phyloP scores from a whole-genome alignment of 345 rosid species.

The Psidium guajava region DNA sequence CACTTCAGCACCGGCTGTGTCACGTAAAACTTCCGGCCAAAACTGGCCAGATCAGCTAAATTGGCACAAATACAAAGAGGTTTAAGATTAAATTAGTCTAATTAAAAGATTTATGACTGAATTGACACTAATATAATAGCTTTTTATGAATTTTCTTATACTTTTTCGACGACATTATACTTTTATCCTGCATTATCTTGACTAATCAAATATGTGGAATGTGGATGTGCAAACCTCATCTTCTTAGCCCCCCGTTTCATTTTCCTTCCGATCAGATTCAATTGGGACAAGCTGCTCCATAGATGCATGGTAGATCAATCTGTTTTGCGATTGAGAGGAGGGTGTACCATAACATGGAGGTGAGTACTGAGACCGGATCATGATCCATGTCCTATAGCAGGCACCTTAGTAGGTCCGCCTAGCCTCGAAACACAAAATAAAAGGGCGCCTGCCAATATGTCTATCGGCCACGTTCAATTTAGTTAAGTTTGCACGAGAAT shows the following conservation, averaged over 20 bases:
- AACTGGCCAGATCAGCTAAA: too few relatives aligned
- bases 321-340: neutral
- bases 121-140: too few relatives aligned
- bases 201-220: neutral
- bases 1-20: too few relatives aligned
- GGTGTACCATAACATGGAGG: neutral
- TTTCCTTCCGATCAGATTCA: neutral
- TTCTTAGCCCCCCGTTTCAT: neutral
- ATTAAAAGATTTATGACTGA: too few relatives aligned
- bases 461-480: neutral
- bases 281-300: neutral
- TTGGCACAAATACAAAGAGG: too few relatives aligned
- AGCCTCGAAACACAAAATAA: neutral
- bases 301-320: neutral
- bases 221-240: neutral
- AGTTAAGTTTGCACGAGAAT: neutral
- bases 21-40: too few relatives aligned
- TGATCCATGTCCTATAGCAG: neutral
- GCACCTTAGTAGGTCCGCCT: neutral
- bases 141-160: too few relatives aligned
- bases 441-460: neutral
- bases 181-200: rapidly evolving
- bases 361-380: neutral
- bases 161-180: too few relatives aligned
- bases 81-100: too few relatives aligned